phyloP scores from a whole-genome alignment of 2,329 filamentous ascomycete species.

The Blastomyces emzantsi region DNA sequence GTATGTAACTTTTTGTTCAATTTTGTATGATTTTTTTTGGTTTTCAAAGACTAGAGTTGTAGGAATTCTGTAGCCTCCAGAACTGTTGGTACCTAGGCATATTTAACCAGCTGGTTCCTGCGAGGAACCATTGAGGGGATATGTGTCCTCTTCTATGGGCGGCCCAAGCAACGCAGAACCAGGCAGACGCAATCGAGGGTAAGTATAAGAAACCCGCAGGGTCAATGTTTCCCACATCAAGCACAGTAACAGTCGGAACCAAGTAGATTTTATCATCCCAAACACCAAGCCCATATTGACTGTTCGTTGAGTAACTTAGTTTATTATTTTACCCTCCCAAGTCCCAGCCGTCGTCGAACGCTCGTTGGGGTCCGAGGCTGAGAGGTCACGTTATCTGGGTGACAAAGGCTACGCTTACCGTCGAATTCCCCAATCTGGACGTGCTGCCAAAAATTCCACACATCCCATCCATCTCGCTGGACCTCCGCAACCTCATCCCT shows the following conservation, averaged over 20 bases:
- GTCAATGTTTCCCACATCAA: background rate
- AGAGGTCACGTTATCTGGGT: slow-evolving; percentile 13
- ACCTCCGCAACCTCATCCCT: slow-evolving; percentile 6
- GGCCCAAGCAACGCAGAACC: background rate
- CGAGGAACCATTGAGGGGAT: background rate
- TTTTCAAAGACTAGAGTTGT: background rate
- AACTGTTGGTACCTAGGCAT: background rate
- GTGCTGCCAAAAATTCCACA: slow-evolving; percentile 29
- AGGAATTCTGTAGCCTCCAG: slow-evolving; percentile 10
- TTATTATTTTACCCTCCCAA: background rate
- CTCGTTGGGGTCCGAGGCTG: background rate
- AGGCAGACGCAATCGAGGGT: slow-evolving; percentile 5
- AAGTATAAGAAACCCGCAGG: background rate
- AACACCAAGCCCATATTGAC: background rate
- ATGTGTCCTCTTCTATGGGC: slow-evolving; percentile 10
- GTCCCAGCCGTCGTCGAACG: background rate
- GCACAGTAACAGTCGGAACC: background rate
- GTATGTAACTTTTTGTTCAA: background rate
- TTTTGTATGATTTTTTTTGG: background rate
- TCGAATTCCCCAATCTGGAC: slow-evolving; percentile 30
- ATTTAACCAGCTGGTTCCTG: background rate
- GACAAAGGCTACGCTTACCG: slow-evolving; percentile 25
- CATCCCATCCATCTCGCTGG: slow-evolving; percentile 15
- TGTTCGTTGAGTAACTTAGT: too few species aligned
- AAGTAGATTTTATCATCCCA: background rate